Percentiles rank a stretch among this genome's conserved stretches.
phyloP scores from a whole-genome alignment of 2,329 filamentous ascomycete genomes.

The Ophiocordyceps polyrhachis-furcata region DNA sequence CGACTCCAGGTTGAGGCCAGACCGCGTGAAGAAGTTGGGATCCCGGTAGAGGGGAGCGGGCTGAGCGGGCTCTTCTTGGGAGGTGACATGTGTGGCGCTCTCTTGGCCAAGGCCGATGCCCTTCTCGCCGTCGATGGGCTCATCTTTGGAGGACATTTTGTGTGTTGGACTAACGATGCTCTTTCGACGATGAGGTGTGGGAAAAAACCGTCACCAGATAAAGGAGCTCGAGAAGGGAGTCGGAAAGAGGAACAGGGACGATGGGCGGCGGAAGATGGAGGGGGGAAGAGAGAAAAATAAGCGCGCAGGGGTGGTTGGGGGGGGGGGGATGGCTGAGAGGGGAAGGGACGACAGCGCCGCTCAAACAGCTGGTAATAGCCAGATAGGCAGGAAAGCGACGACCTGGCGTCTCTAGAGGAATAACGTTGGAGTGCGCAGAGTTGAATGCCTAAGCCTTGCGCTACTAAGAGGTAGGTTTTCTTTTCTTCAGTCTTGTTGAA shows the following conservation, averaged over 20 bases:
- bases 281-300: background rate
- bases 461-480: background rate
- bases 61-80: constrained; percentile 1
- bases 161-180: constrained; percentile 1
- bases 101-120: constrained; percentile 3
- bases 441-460: background rate
- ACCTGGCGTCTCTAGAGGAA: background rate
- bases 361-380: background rate
- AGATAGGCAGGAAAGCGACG: background rate
- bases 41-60: constrained; percentile 3
- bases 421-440: background rate
- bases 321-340: background rate
- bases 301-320: background rate
- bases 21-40: constrained; percentile 16
- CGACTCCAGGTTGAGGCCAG: constrained; percentile 18
- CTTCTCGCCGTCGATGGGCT: constrained; percentile 6
- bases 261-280: background rate
- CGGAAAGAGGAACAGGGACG: background rate
- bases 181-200: background rate
- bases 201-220: background rate
- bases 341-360: background rate
- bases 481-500: background rate
- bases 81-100: constrained; percentile 5
- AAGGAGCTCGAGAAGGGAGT: background rate
- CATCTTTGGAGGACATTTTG: constrained; percentile 6